Evolutionary conservation across 2,329 filamentous ascomycete species (phyloP).

Genomic region (Calonectria hawksworthii): DNA sequence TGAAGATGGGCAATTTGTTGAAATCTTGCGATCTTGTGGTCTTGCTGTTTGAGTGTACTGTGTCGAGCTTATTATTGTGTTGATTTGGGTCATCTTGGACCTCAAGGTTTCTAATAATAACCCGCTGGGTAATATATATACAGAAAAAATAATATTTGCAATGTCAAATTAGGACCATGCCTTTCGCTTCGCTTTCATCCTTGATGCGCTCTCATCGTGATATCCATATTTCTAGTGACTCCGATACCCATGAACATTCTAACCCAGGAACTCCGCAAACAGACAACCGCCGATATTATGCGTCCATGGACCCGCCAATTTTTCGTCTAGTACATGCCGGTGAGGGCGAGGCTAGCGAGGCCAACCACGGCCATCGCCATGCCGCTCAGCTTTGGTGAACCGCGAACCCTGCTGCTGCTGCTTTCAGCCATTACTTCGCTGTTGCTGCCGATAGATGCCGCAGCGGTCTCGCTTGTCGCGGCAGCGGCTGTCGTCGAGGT

Average conservation of each 20-base stretch:
- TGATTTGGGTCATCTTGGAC: too few species aligned
- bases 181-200: background rate
- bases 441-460: background rate
- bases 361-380: background rate
- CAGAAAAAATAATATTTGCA: background rate
- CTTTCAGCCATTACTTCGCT: background rate
- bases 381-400: background rate
- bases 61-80: too few species aligned
- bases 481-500: background rate
- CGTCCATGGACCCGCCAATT: background rate
- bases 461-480: background rate
- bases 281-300: background rate
- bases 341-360: background rate
- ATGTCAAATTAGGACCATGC: background rate
- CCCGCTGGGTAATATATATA: too few species aligned
- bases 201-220: background rate
- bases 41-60: too few species aligned
- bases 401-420: background rate
- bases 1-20: too few species aligned
- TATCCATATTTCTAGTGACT: background rate
- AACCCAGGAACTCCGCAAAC: background rate
- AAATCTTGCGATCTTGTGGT: too few species aligned
- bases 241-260: background rate
- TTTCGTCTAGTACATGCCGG: background rate
- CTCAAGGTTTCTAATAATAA: too few species aligned